Base-by-base conservation (phyloP, 805 yeast genomes). In the Zygosaccharomyces kombuchaensis region DNA sequence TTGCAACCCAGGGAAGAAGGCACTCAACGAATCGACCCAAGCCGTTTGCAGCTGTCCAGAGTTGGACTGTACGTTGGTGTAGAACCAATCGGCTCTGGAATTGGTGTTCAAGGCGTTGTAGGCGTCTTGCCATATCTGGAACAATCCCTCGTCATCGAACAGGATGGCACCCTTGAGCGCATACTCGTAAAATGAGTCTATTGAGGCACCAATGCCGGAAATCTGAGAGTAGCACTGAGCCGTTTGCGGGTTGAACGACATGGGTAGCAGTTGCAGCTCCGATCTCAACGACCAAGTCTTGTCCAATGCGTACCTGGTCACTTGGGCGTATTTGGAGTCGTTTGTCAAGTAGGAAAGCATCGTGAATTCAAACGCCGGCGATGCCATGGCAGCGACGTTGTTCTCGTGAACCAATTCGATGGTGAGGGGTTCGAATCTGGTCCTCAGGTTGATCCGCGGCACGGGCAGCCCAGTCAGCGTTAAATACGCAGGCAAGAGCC, bases 111-210 rank as follows among this genome's bases (percentile, higher is more conserved):
- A 64, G 0, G 95, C 76, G 30, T 65, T 67, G 56, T 83, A 84
- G 0, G 87, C 73, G 2, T 66, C 64, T 14, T 71, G 59, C 87
- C 90, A 89, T 47, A 88, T 73, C 2, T 68, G 58, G 31, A 61
- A 58, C 31, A 79, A 66, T 9, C 71, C 68, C 10, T 69, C 69
- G 53, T 84, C 85, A 58, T 85, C 79, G 48, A 89, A 87, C 10
- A 90, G 59, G 9, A 90, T 75, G 2, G 89, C 70, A 16, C 82
- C 80, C 60, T 90, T 90, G 34, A 87, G 72, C 0, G 96, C 85
- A 64, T 89, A 87, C 59, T 90, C 98, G 60, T 83, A 90, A 58
- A 87, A 87, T 0, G 96, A 87, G 64, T 90, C 98, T 12, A 87
- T 77, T 2, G 95, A 84, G 0, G 97, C 97, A 2, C 98, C 97